phyloP scores from a whole-genome alignment of 305 asterid genomes.

The Fraxinus albicans region DNA sequence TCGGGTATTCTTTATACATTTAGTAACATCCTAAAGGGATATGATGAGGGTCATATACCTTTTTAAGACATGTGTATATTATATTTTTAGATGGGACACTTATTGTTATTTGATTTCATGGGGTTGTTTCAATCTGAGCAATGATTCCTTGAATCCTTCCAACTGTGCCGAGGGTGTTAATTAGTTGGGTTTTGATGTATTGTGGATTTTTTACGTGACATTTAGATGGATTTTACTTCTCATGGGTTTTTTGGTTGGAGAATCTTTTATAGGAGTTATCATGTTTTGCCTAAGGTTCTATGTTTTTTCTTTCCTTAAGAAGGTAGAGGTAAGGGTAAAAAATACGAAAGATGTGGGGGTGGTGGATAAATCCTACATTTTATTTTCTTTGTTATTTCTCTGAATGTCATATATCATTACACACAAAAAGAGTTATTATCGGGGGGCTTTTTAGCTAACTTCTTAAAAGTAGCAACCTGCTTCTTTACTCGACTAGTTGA shows the following conservation, averaged over 20 bases:
- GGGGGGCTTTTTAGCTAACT: background rate
- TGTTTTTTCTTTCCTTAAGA: background rate
- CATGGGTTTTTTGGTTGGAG: background rate
- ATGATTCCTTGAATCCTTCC: background rate
- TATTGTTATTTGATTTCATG: background rate
- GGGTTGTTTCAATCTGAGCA: background rate
- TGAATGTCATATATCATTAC: background rate
- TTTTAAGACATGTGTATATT: background rate
- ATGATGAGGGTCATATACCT: background rate
- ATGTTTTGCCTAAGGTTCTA: background rate
- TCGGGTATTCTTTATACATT: background rate
- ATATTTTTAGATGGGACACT: background rate
- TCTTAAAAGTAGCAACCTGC: background rate
- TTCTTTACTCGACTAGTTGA: background rate
- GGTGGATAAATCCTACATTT: background rate
- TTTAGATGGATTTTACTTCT: background rate
- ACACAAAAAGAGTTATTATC: background rate
- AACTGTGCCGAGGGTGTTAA: background rate
- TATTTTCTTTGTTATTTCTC: background rate
- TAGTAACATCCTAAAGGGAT: background rate
- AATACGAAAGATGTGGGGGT: background rate
- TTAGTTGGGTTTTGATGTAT: background rate
- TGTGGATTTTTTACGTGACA: background rate
- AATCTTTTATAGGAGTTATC: background rate
- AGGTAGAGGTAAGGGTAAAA: background rate